Evolutionary conservation across 768 basidiomycete genomes (phyloP), one percentile per base, ranked within the genome.

Genomic region (Lentinula lateritia): DNA sequence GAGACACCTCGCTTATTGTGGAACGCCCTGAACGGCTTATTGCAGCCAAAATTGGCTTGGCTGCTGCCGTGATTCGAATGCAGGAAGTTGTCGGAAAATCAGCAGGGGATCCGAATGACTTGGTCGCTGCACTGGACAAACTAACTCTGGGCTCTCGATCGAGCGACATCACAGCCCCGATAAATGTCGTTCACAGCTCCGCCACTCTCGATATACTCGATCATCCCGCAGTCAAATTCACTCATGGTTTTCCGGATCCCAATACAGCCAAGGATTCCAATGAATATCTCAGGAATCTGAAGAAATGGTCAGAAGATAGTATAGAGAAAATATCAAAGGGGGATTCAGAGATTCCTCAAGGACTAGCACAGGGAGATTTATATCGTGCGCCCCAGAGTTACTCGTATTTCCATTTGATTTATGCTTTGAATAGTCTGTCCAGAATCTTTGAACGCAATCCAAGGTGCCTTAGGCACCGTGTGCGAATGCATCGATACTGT

Each of bases 11-110:
- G 1, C 77, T 79, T 50, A 87, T 97, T 58, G 85, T 95, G n/a
- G 96, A 98, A 70, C 82, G 93, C 9, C 95, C 95, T 0, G 92
- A 97, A 70, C 85, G 96, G 23, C 76, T 98, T 32, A 83, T 88
- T 53, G 95, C 95, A 0, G 85, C 98, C 54, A 85, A 87, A 65
- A 68, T 91, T 5, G 96, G 95, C 1, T 78, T 97, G 7, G 82
- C 93, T 2, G 89, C 90, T 6, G 92, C 89, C 0, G 78, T 92
- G 18, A 83, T 93, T 6, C 83, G 89, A 53, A 74, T 94, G 4
- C 89, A 92, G 66, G 78, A 77, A 53, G 60, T 71, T 9, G 28
- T 15, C 7, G 35, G 15, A 9, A 56, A 57, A 16, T 58, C 62
- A 28, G 61, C 68, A 13, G 41, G 65, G 52, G 68, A 67, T 36